These are phyloP conservation scores for Colletotrichum tofieldiae DNA, from an alignment of 2,329 filamentous ascomycete genomes.

Conservation along the genomic window DNA sequence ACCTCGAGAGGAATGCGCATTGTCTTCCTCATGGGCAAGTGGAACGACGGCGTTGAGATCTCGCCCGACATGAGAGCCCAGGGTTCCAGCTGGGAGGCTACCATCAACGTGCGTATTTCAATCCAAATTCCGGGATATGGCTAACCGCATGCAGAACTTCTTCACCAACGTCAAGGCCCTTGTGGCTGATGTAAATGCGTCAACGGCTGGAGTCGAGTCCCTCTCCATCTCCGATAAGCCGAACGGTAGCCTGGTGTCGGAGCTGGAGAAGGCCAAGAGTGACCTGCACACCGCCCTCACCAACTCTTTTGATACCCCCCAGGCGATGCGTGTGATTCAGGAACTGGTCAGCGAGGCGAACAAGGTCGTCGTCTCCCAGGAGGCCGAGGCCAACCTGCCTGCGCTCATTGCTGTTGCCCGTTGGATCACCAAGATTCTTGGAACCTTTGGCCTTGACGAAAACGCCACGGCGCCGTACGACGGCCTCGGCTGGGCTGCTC, in stretches of 20 bases:
- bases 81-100: conserved; percentile 85
- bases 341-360: conserved; percentile 87
- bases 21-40: conserved; percentile 88
- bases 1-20: conserved; percentile 86
- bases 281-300: conserved; percentile 74
- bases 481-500: conserved; percentile 69
- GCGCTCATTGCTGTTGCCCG: conserved; percentile 73
- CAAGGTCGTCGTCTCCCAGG: conserved; percentile 56
- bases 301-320: conserved; percentile 91
- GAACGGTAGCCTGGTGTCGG: conserved; percentile 51
- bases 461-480: conserved; percentile 69
- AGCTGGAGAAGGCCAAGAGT: conserved; percentile 68
- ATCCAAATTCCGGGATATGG: conserved; percentile 1
- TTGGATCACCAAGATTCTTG: conserved; percentile 88
- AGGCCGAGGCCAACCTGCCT: conserved; percentile 61
- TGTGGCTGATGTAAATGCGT: conserved; percentile 61
- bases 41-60: conserved; percentile 94
- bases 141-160: conserved; percentile 63
- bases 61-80: conserved; percentile 85
- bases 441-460: conserved; percentile 86
- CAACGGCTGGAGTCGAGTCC: conserved; percentile 52
- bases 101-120: conserved; percentile 71
- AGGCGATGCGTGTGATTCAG: conserved; percentile 83
- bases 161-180: conserved; percentile 72
- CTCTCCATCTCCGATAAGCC: conserved; percentile 56